phyloP scores from a whole-genome alignment of 1,284 basidiomycete genomes.

The Naganishia cerealis region DNA sequence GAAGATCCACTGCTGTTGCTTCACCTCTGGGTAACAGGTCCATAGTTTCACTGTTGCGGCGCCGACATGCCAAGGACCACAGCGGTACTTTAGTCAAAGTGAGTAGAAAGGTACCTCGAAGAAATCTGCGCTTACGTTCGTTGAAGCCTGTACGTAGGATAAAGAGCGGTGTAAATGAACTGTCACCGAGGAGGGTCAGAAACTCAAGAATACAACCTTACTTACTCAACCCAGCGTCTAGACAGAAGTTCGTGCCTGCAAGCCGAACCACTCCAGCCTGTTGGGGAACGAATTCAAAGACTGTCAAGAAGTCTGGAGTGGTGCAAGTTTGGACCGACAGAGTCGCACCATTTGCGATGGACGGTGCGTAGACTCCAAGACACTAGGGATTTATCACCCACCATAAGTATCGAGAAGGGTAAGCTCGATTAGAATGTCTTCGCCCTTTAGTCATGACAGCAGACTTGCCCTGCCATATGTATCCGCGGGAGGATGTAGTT shows the following conservation, averaged over 20 bases:
- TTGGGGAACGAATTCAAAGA: slow-evolving; percentile 16
- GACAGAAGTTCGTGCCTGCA: slow-evolving; percentile 34
- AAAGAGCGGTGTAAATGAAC: neutral
- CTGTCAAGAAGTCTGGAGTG: neutral
- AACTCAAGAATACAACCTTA: neutral
- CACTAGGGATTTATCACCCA: slow-evolving; percentile 10
- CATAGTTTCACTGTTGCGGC: neutral
- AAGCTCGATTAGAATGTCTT: neutral
- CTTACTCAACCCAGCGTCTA: slow-evolving; percentile 35
- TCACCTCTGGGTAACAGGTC: neutral
- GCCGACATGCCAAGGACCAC: neutral
- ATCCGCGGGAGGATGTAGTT: slow-evolving; percentile 11
- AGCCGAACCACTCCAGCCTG: slow-evolving; percentile 24
- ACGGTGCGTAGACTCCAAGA: neutral
- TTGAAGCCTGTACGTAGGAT: neutral
- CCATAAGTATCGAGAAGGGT: neutral
- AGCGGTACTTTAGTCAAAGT: too few species aligned
- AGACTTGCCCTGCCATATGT: slow-evolving; percentile 11
- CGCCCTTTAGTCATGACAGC: neutral
- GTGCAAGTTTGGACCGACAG: slow-evolving; percentile 13
- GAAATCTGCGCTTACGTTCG: neutral
- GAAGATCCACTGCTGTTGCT: neutral
- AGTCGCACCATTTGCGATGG: slow-evolving; percentile 1
- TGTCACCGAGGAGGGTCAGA: neutral
- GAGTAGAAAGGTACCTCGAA: neutral